phyloP scores from a whole-genome alignment of 2,329 filamentous ascomycete species.

The Claviceps spartinae region DNA sequence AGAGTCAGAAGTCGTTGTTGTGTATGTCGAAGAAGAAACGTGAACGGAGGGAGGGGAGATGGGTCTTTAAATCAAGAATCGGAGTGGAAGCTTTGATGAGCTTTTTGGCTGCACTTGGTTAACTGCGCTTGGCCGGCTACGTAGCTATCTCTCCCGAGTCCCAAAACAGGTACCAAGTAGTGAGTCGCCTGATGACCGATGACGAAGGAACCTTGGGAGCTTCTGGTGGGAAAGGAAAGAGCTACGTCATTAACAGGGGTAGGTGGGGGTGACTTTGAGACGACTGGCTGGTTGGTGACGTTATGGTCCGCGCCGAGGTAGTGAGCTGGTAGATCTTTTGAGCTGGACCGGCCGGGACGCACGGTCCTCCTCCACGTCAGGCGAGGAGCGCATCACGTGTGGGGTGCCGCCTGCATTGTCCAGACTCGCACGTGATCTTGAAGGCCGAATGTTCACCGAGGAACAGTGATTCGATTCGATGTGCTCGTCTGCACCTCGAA shows the following conservation, averaged over 20 bases:
- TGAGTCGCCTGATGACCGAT: background rate
- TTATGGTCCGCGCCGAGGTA: background rate
- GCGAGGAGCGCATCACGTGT: too few species aligned
- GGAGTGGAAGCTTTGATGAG: background rate
- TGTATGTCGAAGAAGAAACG: background rate
- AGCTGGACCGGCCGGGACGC: background rate
- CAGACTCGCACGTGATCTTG: too few species aligned
- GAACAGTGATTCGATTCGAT: too few species aligned
- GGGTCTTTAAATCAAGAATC: background rate
- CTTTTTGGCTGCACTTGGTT: background rate
- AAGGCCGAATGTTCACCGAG: too few species aligned
- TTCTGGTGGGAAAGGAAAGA: background rate
- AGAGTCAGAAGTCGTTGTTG: background rate
- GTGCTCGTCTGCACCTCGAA: too few species aligned
- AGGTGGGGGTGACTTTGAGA: background rate
- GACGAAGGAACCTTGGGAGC: background rate
- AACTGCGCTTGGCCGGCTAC: background rate
- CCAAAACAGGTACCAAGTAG: background rate
- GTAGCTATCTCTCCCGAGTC: background rate
- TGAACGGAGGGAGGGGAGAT: background rate
- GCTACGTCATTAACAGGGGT: constrained; percentile 5
- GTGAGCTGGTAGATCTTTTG: background rate
- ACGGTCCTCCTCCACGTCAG: background rate
- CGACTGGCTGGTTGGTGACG: background rate
- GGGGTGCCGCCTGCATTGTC: too few species aligned